Evolutionary conservation across 176 grass and related monocot species (phyloP), one percentile per base, ranked within the genome.

Genomic region (Eragrostis nindensis): DNA sequence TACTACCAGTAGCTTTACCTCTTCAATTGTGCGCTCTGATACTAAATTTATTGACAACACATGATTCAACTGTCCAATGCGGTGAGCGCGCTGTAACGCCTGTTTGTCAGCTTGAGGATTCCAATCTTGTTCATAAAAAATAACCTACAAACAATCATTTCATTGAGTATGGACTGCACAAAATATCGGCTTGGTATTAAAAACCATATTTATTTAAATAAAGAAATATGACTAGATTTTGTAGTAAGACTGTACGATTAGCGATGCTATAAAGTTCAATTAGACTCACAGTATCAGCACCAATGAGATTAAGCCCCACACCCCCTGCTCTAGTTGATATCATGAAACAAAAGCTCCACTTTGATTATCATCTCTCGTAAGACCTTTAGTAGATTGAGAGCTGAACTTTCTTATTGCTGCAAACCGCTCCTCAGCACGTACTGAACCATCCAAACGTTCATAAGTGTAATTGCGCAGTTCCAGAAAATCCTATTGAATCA

Each of bases 111-210:
- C 95, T 89, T 94, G 95, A 70, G 95, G 95, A 85, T 98, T 98
- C 95, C 95, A 98, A 79, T 98, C 95, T 92, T 98, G 95, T 63
- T 98, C 95, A 87, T 98, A 98, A 80, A 98, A 98, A 67, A 98
- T 92, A 77, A 94, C 95, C 95, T 98, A 71, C 72, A 76, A 55
- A 12, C n/a, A 53, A 39, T 78, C 75, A 79, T 64, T 62, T 72
- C 66, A 56, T 46, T n/a, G n/a, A n/a, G n/a, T n/a, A n/a, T n/a
- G n/a, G n/a, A n/a, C n/a, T n/a, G n/a, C n/a, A n/a, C n/a, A n/a
- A n/a, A n/a, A n/a, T n/a, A n/a, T n/a, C n/a, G n/a, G n/a, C 30
- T 68, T 47, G 48, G 13, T 49, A 79, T 29, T 69, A 66, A 68
- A 65, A 44, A 77, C 1, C 13, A 44, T 54, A 68, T 79, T 74